Percentiles rank a stretch among this genome's conserved stretches.
Evolutionary conservation across 2,329 filamentous ascomycete genomes (phyloP).

Genomic region (Neopestalotiopsis sp.): DNA sequence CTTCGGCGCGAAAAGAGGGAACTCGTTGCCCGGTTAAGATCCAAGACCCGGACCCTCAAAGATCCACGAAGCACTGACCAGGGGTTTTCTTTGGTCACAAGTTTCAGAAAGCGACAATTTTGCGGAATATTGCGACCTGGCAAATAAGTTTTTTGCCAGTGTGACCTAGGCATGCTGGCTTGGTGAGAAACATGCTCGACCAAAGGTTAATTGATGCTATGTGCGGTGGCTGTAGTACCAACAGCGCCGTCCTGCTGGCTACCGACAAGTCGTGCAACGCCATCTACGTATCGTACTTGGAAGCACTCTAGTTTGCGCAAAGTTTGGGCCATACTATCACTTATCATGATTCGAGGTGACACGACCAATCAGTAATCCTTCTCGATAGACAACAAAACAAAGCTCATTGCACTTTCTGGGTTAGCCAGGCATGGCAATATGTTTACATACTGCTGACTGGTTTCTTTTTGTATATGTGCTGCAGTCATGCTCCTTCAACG

Average conservation of each 20-base stretch:
- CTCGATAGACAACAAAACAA: background rate
- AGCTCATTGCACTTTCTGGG: background rate
- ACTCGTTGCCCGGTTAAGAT: background rate
- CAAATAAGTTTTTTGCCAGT: background rate
- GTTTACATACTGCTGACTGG: background rate
- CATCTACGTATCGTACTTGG: background rate
- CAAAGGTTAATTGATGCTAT: background rate
- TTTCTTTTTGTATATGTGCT: background rate
- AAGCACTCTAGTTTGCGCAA: background rate
- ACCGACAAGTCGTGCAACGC: background rate
- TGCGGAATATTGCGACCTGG: background rate
- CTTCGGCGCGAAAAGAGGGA: background rate
- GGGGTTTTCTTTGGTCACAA: background rate
- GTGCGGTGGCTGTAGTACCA: no score
- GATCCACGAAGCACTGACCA: slow-evolving; percentile 3
- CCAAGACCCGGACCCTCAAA: background rate
- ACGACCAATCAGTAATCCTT: background rate
- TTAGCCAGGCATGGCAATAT: background rate
- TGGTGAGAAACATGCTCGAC: background rate
- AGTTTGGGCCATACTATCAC: background rate
- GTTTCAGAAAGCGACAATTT: slow-evolving; percentile 2
- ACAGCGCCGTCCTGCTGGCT: no score
- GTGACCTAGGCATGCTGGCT: background rate
- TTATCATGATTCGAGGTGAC: background rate
- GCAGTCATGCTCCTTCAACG: background rate